Evolutionary conservation across 2,329 filamentous ascomycete genomes (phyloP), one percentile per base, ranked within the genome.

Genomic region (Ophiostoma ulmi): DNA sequence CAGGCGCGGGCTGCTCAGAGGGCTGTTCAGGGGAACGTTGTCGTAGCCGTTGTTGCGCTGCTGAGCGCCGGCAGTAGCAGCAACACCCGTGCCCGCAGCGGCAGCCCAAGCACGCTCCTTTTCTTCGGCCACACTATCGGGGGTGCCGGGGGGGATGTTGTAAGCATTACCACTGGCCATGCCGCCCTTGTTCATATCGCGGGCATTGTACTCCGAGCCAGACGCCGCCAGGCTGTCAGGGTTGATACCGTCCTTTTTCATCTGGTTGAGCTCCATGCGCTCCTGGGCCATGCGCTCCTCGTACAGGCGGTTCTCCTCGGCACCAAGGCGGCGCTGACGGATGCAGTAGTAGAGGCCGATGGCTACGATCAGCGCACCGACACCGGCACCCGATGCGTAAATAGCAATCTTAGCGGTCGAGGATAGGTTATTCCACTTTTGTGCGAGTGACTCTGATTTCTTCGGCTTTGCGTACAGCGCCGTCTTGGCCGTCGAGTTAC

Each of bases 401-500:
- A 90, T 78, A 69, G 81, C 86, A 1, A 81, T 80, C 78, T 86
- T 88, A 73, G 84, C 79, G 8, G 77, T 78, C 1, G 79, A 73
- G 3, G 86, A 80, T 10, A 90, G 82, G 0, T 80, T 81, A 35
- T 82, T 78, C 81, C 84, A 90, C 74, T 87, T 88, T 35, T 89
- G 80, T 6, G 80, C 77, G 0, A 85, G 71, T 0, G 84, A 80
- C 75, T 83, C 66, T 17, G 81, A 75, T 1, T 81, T 80, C 17
- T 78, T 73, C 26, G 76, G 76, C 72, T 79, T 77, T 74, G 55
- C n/a, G 20, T 39, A 35, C 10, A 89, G 79, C 7, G 77, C 80
- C 11, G 85, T 78, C 52, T 80, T 77, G 13, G 83, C 83, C 1
- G 85, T 87, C 1, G 87, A 89, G 78, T 89, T 88, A 70, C 86